Evolutionary conservation across 1,284 basidiomycete genomes (phyloP).

Genomic region (Melampsora americana): DNA sequence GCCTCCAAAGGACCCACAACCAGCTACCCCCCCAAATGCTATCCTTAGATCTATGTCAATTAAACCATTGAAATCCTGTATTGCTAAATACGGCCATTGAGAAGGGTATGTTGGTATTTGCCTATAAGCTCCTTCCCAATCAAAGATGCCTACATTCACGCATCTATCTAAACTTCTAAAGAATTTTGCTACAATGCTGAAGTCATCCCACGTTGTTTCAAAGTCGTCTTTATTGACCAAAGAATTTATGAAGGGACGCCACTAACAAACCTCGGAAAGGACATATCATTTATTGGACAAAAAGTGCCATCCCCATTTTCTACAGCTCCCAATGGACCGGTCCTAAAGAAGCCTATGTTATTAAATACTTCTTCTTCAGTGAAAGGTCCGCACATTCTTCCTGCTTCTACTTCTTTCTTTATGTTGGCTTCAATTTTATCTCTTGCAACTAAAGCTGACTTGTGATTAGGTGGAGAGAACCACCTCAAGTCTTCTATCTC

Average conservation of each 20-base stretch:
- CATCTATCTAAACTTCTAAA: background rate
- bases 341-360: background rate
- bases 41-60: background rate
- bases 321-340: background rate
- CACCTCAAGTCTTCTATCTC: too few species aligned
- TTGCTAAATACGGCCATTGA: conserved; percentile 7
- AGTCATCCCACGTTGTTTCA: too few species aligned
- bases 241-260: too few species aligned
- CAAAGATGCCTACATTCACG: background rate
- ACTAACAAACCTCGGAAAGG: too few species aligned
- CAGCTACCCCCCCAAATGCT: too few species aligned
- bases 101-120: background rate
- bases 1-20: too few species aligned
- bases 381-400: conserved; percentile 7
- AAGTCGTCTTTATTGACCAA: too few species aligned
- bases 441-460: background rate
- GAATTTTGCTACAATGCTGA: too few species aligned
- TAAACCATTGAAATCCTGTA: background rate
- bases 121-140: conserved; percentile 11
- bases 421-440: background rate
- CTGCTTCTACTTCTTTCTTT: conserved; percentile 9
- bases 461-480: conserved; percentile 4
- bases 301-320: too few species aligned
- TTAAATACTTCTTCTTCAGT: background rate
- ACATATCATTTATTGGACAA: too few species aligned